Percentiles rank a stretch among this genome's conserved stretches.
These are phyloP conservation scores for Pleurostoma richardsiae DNA, from an alignment of 2,329 filamentous ascomycete species.

Conservation along the genomic window DNA sequence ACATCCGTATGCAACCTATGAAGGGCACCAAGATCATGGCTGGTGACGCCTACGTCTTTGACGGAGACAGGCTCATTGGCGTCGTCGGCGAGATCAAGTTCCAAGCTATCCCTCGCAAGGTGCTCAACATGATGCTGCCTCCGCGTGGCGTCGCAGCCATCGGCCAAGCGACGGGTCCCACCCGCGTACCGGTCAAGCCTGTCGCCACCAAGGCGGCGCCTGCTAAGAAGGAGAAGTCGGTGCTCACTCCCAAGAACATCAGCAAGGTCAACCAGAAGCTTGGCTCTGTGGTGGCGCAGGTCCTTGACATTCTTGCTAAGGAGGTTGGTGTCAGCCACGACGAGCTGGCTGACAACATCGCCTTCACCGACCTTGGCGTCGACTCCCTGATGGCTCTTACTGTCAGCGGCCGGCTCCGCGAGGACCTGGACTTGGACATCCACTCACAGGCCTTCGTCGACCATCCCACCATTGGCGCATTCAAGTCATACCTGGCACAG, in stretches of 20 bases:
- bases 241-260: conserved; percentile 40
- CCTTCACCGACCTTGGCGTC: conserved; percentile 52
- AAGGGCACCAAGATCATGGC: conserved; percentile 45
- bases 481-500: conserved; percentile 39
- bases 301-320: conserved; percentile 49
- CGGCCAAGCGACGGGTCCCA: conserved; percentile 25
- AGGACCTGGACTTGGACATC: conserved; percentile 52
- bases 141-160: conserved; percentile 42
- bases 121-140: conserved; percentile 63
- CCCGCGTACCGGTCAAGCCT: conserved; percentile 23
- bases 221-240: conserved; percentile 34
- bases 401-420: conserved; percentile 50
- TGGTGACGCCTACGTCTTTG: conserved; percentile 51
- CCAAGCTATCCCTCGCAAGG: conserved; percentile 60
- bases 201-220: conserved; percentile 21
- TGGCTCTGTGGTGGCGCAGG: conserved; percentile 36
- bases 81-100: conserved; percentile 56
- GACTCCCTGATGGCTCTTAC: conserved; percentile 59
- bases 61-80: conserved; percentile 43
- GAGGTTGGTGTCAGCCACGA: conserved; percentile 50
- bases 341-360: conserved; percentile 51
- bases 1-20: conserved; percentile 53
- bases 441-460: conserved; percentile 49
- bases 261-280: conserved; percentile 45
- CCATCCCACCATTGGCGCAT: conserved; percentile 45